Conservation (phyloP, 2,329 filamentous ascomycete genomes). For the Monosporascus sp. region DNA sequence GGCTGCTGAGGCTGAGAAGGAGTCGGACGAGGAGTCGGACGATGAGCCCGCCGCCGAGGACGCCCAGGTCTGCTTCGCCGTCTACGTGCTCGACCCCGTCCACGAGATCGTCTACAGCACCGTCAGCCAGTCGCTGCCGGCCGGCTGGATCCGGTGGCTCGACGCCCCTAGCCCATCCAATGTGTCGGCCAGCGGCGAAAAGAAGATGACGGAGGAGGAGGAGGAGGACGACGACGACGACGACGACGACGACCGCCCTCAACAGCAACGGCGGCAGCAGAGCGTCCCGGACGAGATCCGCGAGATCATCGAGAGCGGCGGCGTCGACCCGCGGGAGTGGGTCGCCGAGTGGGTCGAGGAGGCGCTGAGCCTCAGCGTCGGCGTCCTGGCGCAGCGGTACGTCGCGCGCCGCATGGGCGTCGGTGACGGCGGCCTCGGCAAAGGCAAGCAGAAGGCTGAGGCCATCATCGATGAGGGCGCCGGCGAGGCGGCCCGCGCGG, state of each 20-base stretch:
- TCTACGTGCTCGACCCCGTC: constrained; percentile 81
- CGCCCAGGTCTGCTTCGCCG: constrained; percentile 65
- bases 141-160: constrained; percentile 86
- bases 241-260: constrained; percentile 28
- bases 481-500: constrained; percentile 56
- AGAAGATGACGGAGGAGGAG: constrained; percentile 24
- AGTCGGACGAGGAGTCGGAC: constrained; percentile 46
- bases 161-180: constrained; percentile 59
- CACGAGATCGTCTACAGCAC: constrained; percentile 85
- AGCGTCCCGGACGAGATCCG: constrained; percentile 76
- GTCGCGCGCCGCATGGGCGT: constrained; percentile 95
- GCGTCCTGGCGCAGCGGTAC: constrained; percentile 88
- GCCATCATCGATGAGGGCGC: constrained; percentile 51
- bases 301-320: constrained; percentile 70
- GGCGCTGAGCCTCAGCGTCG: constrained; percentile 68
- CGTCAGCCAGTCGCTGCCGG: constrained; percentile 76
- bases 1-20: constrained; percentile 49
- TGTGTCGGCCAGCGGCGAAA: constrained; percentile 48
- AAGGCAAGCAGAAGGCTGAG: constrained; percentile 56
- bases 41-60: constrained; percentile 48
- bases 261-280: constrained; percentile 13
- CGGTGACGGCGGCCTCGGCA: constrained; percentile 66
- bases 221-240: constrained; percentile 35
- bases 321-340: constrained; percentile 93
- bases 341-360: constrained; percentile 97